Base-by-base conservation (phyloP, 1,284 basidiomycete species). In the Ganoderma lucidum region DNA sequence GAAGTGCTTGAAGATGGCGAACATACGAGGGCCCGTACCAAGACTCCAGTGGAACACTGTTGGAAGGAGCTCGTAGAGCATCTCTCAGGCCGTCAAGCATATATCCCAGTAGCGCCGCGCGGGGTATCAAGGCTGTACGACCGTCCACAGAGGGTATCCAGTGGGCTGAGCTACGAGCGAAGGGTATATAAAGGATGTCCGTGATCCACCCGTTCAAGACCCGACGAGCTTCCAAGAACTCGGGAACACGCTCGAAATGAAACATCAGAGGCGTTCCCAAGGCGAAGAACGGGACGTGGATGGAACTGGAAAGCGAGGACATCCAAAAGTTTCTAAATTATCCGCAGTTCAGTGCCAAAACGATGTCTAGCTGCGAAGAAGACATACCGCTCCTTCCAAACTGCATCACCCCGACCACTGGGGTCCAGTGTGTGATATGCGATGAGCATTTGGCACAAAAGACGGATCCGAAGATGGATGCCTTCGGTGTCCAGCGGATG, bases 201-300 rank as follows among this genome's bases (percentile, higher is more conserved):
- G 41, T 41, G 4, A 62, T 62, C 60, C 60, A 62, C 30, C 12
- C 23, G 4, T 32, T 14, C 23, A 45, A 10, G 60, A 62, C 60
- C 28, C 30, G 60, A 32, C 39, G 17, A 44, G 41, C 60, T 3
- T 62, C 44, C 60, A 17, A 3, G 14, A 62, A 62, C n/a, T 62
- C 60, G 14, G 60, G 60, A 10, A 62, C 60, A 17, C 42, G 60
- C 2, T 41, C 39, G 9, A 19, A 30, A 44, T 42, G 39, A 17
- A 62, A 62, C 60, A 62, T 62, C 35, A 23, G 37, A n/a, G 60
- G 23, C 2, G 60, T 62, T 41, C 60, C 60, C 23, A 62, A 19
- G 6, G 39, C 41, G 60, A 62, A 62, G 60, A 62, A 62, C 1
- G 60, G 60, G n/a, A 45, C 6, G 4, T 19, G 44, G 23, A 62